Evolutionary conservation across 768 basidiomycete genomes (phyloP), one percentile per base, ranked within the genome.

Genomic region (Gloeopeniophorella convolvens): DNA sequence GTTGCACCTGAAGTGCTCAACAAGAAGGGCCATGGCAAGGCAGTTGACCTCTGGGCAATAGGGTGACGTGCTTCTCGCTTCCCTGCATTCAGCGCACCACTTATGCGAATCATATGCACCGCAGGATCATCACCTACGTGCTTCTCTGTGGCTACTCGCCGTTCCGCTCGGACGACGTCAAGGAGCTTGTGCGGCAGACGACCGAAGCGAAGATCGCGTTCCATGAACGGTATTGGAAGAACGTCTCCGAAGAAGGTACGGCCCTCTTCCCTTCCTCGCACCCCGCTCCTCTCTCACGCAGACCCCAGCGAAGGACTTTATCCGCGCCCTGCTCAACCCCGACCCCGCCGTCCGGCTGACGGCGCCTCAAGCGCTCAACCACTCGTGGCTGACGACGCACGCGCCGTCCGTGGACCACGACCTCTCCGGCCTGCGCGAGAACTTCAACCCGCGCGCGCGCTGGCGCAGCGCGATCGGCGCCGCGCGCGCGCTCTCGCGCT

Each of bases 111-210:
- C 42, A 2, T 15, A n/a, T n/a, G n/a, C n/a, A n/a, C 16, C 20
- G 16, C 57, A 94, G 93, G 0, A 79, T 98, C 55, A 97, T 99
- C 59, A 87, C 94, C 15, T 98, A 96, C 66, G 90, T 96, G 45
- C 74, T 98, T 12, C 76, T 96, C 1, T 95, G 95, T 60, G 95
- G 95, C 2, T 98, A 98, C 69, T 83, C 88, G 2, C 96, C 96
- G 0, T 98, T 98, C 74, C 79, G 91, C 35, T 83, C 87, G 0
- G 86, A 90, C 21, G 85, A 93, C 60, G 68, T 79, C 43, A 77
- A 78, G 50, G 78, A 82, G 41, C 76, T 97, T 31, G 73, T 87
- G 44, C 76, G 79, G 26, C 92, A 98, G 66, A 95, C 90, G n/a
- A 84, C 81, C 0, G 79, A 77, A 31, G 93, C 85, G 0, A 83